Conservation (phyloP, 495 filamentous ascomycete genomes). For the Podospora australis region DNA sequence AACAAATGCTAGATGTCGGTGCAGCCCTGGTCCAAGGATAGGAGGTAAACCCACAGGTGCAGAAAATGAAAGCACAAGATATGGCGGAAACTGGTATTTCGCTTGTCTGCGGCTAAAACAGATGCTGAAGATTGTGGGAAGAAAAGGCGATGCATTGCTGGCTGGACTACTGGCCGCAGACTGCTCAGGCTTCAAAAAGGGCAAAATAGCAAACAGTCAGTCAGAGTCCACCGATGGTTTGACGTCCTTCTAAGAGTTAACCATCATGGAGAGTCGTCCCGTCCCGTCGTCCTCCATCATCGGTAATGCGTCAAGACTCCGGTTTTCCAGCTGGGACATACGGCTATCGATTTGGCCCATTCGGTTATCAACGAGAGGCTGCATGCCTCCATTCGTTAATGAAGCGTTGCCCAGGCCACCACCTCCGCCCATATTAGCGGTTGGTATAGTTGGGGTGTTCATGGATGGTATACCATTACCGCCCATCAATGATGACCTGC, state of each 20-base stretch:
- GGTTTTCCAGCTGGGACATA: slow-evolving; percentile 35
- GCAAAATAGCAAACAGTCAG: no score
- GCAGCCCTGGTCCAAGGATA: no score
- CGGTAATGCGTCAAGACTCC: slow-evolving; percentile 36
- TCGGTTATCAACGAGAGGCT: slow-evolving; percentile 28
- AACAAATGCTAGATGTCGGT: no score
- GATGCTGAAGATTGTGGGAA: no score
- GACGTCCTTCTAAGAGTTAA: slow-evolving; percentile 23
- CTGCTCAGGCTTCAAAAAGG: no score
- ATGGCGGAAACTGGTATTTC: no score
- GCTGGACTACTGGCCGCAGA: no score
- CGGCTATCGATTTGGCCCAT: slow-evolving; percentile 35
- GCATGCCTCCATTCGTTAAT: slow-evolving; percentile 26
- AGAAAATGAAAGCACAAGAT: no score
- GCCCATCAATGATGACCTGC: slow-evolving; percentile 17
- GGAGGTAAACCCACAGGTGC: no score
- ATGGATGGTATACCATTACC: slow-evolving; percentile 22
- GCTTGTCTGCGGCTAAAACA: no score
- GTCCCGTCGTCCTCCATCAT: slow-evolving; percentile 42
- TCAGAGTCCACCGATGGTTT: no score
- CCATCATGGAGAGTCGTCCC: slow-evolving; percentile 25
- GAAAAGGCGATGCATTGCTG: no score
- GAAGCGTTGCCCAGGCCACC: slow-evolving; percentile 18
- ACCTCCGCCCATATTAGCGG: slow-evolving; percentile 31
- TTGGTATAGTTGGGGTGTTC: slow-evolving; percentile 26